Evolutionary conservation across 768 basidiomycete genomes (phyloP), one percentile per base, ranked within the genome.

Genomic region (Dendrothele bispora): DNA sequence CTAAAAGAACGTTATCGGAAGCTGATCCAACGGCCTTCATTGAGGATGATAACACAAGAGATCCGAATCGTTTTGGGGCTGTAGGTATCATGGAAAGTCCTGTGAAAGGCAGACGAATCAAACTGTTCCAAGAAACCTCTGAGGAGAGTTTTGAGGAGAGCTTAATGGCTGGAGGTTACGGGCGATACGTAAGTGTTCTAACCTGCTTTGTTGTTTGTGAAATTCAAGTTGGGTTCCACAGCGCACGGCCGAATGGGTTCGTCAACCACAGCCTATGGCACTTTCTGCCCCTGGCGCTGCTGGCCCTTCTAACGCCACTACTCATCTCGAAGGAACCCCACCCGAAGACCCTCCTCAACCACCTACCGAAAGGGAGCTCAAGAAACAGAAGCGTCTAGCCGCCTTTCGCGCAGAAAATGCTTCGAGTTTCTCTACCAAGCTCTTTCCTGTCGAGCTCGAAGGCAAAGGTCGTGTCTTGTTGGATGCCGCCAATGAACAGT

Each of bases 101-200:
- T 0, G 63, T 72, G 46, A 89, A 85, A 65, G 89, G 89, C 1
- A 72, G 88, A 48, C 73, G 87, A 42, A 68, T 90, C 28, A 83
- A 81, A 54, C 63, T 91, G 32, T 91, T 90, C 62, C 87, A 88
- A 61, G 86, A 88, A 66, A 89, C 87, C 0, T 86, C 84, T 4
- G 86, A 88, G 38, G 86, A 88, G 64, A 90, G 87, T 57, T 90
- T 91, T 55, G 88, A 91, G 57, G 88, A 91, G 65, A 86, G 86
- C 55, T 62, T 90, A 34, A 87, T 89, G 79, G 87, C 86, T 17
- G 86, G 87, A 25, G 88, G 88, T 7, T 90, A 90, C 63, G 86
- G 83, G 1, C 77, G 77, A 52, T 90, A 89, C 63, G 88, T 84
- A 61, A 64, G 82, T 69, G 39, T n/a, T 20, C 27, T 22, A 18